A percentile compares a stretch with the other conserved stretches of the same genome.
Conservation (phyloP, 2,329 filamentous ascomycete species). For the Pseudomassariella vexata region DNA sequence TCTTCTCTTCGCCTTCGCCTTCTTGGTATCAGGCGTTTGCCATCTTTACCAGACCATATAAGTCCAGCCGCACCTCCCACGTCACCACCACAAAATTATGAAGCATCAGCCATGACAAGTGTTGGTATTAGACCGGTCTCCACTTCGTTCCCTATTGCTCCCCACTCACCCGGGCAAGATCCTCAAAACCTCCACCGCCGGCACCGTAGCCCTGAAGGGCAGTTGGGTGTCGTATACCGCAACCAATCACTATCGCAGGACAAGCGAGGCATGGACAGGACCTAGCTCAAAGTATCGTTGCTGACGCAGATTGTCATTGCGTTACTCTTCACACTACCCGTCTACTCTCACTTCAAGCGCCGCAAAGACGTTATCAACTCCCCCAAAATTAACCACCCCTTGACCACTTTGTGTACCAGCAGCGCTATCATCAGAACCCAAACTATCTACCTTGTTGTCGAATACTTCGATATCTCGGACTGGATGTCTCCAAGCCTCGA, state of each 20-base stretch:
- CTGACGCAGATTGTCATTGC: conserved; percentile 51
- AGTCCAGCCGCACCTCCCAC: conserved; percentile 17
- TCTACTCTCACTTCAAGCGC: conserved; percentile 42
- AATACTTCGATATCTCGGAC: conserved; percentile 47
- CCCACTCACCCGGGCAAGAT: conserved; percentile 38
- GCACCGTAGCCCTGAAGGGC: conserved; percentile 43
- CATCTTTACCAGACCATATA: conserved; percentile 42
- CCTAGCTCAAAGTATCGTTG: conserved; percentile 44
- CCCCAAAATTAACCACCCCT: conserved; percentile 23
- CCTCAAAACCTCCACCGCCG: conserved; percentile 33
- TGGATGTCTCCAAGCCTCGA: conserved; percentile 31
- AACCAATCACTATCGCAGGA: conserved; percentile 34
- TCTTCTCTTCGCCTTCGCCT: conserved; percentile 41
- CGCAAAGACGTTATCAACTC: conserved; percentile 26
- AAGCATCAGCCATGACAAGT: conserved; percentile 43
- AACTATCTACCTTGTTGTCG: conserved; percentile 53
- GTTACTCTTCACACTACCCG: conserved; percentile 40
- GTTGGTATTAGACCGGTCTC: conserved; percentile 48
- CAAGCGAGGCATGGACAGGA: conserved; percentile 34
- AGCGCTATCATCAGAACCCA: conserved; percentile 43
- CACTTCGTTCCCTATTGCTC: conserved; percentile 53
- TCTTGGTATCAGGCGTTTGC: conserved; percentile 27
- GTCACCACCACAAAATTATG: background rate
- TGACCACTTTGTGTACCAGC: conserved; percentile 46
- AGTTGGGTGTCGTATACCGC: conserved; percentile 42